These are phyloP conservation scores for Erythrophleum ivorense DNA, from an alignment of 331 rosid genomes.

Conservation along the genomic window DNA sequence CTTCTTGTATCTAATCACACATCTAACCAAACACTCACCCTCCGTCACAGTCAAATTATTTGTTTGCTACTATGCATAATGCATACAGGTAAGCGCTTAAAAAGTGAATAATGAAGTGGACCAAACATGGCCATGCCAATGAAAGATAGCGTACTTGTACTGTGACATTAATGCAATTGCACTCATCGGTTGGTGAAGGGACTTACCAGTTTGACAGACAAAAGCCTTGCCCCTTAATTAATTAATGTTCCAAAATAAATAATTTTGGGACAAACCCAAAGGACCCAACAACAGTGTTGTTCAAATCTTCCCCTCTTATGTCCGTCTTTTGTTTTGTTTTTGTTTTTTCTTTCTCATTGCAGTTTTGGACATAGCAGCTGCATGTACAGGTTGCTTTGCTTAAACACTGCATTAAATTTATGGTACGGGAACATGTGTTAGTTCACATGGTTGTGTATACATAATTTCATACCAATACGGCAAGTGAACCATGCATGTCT, in stretches of 20 bases:
- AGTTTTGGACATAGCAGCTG: background rate
- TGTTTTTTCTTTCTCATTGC: background rate
- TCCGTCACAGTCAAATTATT: background rate
- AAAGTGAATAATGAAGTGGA: conserved; percentile 45
- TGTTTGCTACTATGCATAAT: background rate
- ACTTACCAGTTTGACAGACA: conserved; percentile 32
- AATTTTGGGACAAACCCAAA: conserved; percentile 39
- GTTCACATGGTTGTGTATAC: conserved; percentile 37
- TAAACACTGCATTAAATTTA: background rate
- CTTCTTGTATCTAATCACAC: no score
- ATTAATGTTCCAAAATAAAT: conserved; percentile 17
- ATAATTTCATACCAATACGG: conserved; percentile 15
- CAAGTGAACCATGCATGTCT: conserved; percentile 18
- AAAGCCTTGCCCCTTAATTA: background rate
- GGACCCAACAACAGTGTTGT: conserved; percentile 30
- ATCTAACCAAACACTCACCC: background rate
- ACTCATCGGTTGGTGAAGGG: conserved; percentile 47
- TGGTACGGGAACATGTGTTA: conserved; percentile 30
- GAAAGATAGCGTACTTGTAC: conserved; percentile 1
- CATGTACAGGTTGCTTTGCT: background rate
- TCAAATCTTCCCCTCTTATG: conserved; percentile 1
- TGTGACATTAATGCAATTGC: conserved; percentile 44
- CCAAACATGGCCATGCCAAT: conserved; percentile 42
- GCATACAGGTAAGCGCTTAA: conserved; percentile 18
- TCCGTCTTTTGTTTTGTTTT: background rate